Evolutionary conservation across 139 green algal species (phyloP), one percentile per base, ranked within the genome.

Genomic region (Chloropicon primus): DNA sequence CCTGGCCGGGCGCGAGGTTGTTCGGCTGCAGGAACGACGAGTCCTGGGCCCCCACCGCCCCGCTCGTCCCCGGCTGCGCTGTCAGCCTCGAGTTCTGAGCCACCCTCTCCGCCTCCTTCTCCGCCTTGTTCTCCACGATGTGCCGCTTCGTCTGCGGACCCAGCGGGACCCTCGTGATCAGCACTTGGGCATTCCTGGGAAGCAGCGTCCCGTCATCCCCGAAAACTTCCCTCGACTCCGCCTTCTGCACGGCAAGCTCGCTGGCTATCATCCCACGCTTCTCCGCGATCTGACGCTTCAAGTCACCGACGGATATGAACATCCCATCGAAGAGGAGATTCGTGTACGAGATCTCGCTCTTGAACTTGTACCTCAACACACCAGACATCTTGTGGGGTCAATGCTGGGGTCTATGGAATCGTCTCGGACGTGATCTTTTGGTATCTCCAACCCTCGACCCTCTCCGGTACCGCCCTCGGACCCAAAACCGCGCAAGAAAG

Each of bases 241-340:
- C 81, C 27, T 85, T 74, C 5, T 26, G 76, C 41, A 85, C 76
- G 21, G 78, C 2, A 3, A 84, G 78, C 25, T 84, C 80, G 72
- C 79, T 28, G 41, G 84, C 79, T 22, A 53, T 22, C 10, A 29
- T 74, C 22, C 74, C 81, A 27, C 74, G 90, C 75, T 92, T 92
- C 27, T 89, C 81, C 1, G 90, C 89, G 28, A 95, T 92, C 2
- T 93, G 76, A 0, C 84, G 85, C 80, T 93, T 94, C 22, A 95
- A 80, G 77, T 96, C 91, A 24, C 84, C 83, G 1, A 92, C 88
- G 27, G 81, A 88, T 2, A 96, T 87, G 27, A 92, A 89, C 71
- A 86, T 78, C 25, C 90, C 91, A 24, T 93, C 87, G 79, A 96
- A 96, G 0, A 53, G 72, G 3, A 96, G 79, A 0, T 74, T 82